These are phyloP conservation scores for Pichia manshurica DNA, from an alignment of 805 yeast species.

Conservation along the genomic window DNA sequence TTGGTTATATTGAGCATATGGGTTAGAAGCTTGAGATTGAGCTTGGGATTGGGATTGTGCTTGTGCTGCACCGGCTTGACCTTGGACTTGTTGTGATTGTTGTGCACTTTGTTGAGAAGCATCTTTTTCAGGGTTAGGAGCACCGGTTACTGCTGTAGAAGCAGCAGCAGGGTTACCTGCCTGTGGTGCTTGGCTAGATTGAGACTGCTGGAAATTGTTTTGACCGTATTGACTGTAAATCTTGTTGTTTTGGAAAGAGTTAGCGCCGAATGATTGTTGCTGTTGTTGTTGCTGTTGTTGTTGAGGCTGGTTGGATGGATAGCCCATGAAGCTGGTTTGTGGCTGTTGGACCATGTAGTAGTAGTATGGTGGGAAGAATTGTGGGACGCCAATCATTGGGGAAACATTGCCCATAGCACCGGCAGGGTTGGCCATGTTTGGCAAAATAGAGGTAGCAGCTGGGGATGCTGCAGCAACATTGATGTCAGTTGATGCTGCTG, in stretches of 20 bases:
- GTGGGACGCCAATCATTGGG: conserved; percentile 30
- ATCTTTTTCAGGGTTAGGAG: conserved; percentile 17
- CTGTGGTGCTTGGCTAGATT: conserved; percentile 6
- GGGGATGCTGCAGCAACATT: conserved; percentile 13
- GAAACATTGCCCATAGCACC: conserved; percentile 16
- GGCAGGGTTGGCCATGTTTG: conserved; percentile 18
- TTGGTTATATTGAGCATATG: conserved; percentile 17
- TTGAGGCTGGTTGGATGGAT: conserved; percentile 18
- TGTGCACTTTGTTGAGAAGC: conserved; percentile 17
- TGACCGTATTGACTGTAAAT: conserved; percentile 27
- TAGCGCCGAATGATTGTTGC: conserved; percentile 20
- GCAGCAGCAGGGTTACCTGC: conserved; percentile 10
- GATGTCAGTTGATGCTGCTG: conserved; percentile 5
- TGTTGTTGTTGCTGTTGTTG: conserved; percentile 18
- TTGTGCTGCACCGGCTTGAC: conserved; percentile 1
- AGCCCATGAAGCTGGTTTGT: conserved; percentile 10
- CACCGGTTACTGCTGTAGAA: conserved; percentile 11
- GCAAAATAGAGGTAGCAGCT: conserved; percentile 18
- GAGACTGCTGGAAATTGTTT: conserved; percentile 13
- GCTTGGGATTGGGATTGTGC: conserved; percentile 8
- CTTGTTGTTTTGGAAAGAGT: conserved; percentile 22
- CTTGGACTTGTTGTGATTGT: conserved; percentile 7
- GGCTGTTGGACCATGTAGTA: conserved; percentile 19
- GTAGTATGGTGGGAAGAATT: conserved; percentile 29
- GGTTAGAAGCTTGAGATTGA: conserved; percentile 16